phyloP scores from a whole-genome alignment of 2,329 filamentous ascomycete genomes.

The Whalleya microplaca region DNA sequence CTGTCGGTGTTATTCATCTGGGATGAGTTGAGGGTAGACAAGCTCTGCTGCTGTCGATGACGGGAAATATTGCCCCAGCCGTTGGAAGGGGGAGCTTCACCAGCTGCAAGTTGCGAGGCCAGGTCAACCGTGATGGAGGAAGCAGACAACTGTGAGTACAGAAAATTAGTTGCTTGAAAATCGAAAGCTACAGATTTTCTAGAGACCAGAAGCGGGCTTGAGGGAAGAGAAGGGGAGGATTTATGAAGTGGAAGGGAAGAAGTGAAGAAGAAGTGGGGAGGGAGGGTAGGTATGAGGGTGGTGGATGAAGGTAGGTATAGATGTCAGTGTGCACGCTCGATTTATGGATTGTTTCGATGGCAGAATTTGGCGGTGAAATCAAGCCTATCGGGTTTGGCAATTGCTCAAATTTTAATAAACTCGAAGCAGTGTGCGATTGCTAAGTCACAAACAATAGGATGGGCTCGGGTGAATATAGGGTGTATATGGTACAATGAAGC shows the following conservation, averaged over 20 bases:
- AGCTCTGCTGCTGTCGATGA: conserved; percentile 68
- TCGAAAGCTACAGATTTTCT: neutral
- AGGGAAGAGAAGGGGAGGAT: conserved; percentile 7
- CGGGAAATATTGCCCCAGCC: conserved; percentile 68
- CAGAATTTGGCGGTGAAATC: neutral
- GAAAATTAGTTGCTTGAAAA: conserved; percentile 23
- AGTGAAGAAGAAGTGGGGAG: conserved; percentile 1
- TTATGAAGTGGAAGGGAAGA: neutral
- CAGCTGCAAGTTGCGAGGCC: conserved; percentile 69
- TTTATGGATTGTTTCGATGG: neutral
- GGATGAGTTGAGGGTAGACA: conserved; percentile 50
- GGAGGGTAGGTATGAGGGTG: neutral
- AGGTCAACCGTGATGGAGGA: conserved; percentile 83
- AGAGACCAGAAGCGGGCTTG: conserved; percentile 8
- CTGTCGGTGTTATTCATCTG: conserved; percentile 44
- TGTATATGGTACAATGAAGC: neutral
- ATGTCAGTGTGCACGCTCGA: neutral
- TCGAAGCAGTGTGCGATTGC: neutral
- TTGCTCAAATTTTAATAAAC: neutral
- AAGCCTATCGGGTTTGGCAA: neutral
- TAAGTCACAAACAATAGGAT: neutral
- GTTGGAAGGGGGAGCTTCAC: conserved; percentile 48
- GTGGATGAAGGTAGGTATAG: too few species aligned
- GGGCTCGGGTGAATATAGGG: neutral
- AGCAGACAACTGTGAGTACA: conserved; percentile 66